Evolutionary conservation across 148 eudicot genomes (phyloP), one percentile per base, ranked within the genome.

Genomic region (Amaranthus palmeri): DNA sequence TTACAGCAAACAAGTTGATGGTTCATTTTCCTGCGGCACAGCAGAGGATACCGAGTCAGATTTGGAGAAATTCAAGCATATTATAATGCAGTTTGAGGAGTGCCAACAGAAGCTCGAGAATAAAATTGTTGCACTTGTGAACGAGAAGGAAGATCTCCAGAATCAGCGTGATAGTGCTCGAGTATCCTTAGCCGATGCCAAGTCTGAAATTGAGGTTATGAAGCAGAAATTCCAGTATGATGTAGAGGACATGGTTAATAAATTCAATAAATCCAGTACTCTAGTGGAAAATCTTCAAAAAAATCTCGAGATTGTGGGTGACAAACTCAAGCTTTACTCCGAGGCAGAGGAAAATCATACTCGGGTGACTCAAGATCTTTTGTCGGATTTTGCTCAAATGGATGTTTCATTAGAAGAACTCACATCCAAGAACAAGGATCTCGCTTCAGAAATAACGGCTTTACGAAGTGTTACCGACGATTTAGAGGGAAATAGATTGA

Each of bases 351-450:
- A 82, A 69, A 86, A 78, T 11, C 77, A 74, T 73, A 60, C 77
- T 41, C 66, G 55, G 57, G 83, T 80, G 77, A 82, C 75, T 53
- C 77, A 80, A 69, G 84, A 83, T 73, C 85, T 96, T 74, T 73
- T 83, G 61, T 78, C 82, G 77, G 85, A 88, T 75, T 88, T 89
- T 77, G 77, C 77, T 50, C 74, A 63, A 66, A 78, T 90, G 77
- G 92, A 90, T 67, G 74, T 67, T 43, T 83, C 87, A 61, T 79
- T 96, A 68, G 85, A 81, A 67, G 78, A 92, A 60, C 83, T 92
- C 66, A 71, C 84, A 44, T 74, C 75, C 69, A 83, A 73, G 76
- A 83, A 84, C 74, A 74, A 71, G 73, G 84, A 80, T 73, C 82
- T 92, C 77, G 79, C 76, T 66, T 78, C 82, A 46, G 83, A 85